Conservation (phyloP, 1,284 basidiomycete genomes). For the Papiliotrema nemorosa region DNA sequence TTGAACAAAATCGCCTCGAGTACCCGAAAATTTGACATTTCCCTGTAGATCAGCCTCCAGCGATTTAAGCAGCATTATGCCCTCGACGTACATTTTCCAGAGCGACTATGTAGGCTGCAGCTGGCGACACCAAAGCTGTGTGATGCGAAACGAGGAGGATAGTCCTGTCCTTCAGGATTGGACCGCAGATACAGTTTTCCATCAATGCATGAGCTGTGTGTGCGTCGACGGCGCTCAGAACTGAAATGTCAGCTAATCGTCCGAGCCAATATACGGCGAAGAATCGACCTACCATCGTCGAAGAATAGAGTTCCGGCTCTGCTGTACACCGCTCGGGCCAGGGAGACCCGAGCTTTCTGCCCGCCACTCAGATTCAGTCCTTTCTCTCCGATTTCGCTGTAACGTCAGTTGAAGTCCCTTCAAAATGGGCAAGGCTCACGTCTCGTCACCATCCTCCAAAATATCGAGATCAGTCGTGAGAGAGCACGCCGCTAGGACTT, state of each 20-base stretch:
- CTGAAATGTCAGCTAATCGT: conserved; percentile 10
- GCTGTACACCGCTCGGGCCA: conserved; percentile 91
- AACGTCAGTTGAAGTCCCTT: not conserved
- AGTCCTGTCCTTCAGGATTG: conserved; percentile 74
- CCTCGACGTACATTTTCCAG: conserved; percentile 64
- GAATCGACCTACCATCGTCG: conserved; percentile 69
- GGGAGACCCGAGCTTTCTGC: conserved; percentile 84
- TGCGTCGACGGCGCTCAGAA: conserved; percentile 60
- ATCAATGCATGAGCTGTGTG: conserved; percentile 84
- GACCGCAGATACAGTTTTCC: conserved; percentile 75
- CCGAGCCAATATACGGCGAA: conserved; percentile 19
- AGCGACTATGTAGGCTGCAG: conserved; percentile 54
- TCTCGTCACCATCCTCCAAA: conserved; percentile 89
- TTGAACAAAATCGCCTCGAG: conserved; percentile 61
- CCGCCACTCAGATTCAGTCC: conserved; percentile 84
- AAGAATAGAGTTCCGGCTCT: conserved; percentile 78
- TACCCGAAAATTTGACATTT: conserved; percentile 70
- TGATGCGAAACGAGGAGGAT: conserved; percentile 87
- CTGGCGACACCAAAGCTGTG: conserved; percentile 43
- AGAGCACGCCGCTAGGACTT: conserved; percentile 72
- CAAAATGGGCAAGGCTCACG: conserved; percentile 42
- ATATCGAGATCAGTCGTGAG: conserved; percentile 79
- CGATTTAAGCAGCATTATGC: not conserved
- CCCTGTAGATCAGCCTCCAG: conserved; percentile 42
- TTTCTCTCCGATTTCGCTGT: conserved; percentile 51